Evolutionary conservation across 345 rosid species (phyloP).

Genomic region (Linum trigynum): DNA sequence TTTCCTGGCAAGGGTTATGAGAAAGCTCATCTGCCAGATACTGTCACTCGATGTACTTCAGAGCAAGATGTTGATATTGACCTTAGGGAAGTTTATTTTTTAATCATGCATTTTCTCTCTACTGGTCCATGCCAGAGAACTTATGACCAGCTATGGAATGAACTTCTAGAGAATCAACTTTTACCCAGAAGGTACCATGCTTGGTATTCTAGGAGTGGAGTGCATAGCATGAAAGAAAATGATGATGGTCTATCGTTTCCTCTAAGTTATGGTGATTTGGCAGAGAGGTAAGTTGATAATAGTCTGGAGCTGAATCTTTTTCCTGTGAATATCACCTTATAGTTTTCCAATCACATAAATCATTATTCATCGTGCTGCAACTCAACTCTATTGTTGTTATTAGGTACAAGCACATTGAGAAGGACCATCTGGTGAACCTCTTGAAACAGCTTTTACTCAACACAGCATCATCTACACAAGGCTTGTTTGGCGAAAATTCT

Average conservation of each 20-base stretch:
- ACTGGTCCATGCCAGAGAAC: slow-evolving; percentile 71
- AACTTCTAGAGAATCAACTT: slow-evolving; percentile 75
- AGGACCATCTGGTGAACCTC: slow-evolving; percentile 89
- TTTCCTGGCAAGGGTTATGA: slow-evolving; percentile 47
- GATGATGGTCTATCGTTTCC: slow-evolving; percentile 81
- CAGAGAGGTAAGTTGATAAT: slow-evolving; percentile 45
- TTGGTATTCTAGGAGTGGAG: slow-evolving; percentile 70
- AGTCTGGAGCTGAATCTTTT: background rate
- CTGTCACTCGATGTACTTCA: slow-evolving; percentile 3
- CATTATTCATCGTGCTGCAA: too few species aligned
- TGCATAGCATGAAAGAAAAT: slow-evolving; percentile 33
- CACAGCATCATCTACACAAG: slow-evolving; percentile 43
- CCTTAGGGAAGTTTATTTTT: slow-evolving; percentile 76
- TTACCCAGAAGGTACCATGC: slow-evolving; percentile 95
- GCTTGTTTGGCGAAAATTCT: slow-evolving; percentile 36
- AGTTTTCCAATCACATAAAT: background rate
- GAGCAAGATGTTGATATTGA: slow-evolving; percentile 49
- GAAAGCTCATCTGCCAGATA: slow-evolving; percentile 39
- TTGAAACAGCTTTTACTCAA: slow-evolving; percentile 69
- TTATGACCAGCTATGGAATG: slow-evolving; percentile 47
- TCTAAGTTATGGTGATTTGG: slow-evolving; percentile 50
- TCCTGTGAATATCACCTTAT: background rate
- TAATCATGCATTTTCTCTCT: slow-evolving; percentile 86
- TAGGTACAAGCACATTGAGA: slow-evolving; percentile 83
- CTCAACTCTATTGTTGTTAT: background rate